Evolutionary conservation across 1,284 basidiomycete genomes (phyloP), one percentile per base, ranked within the genome.

Genomic region (Marasmius fiardii): DNA sequence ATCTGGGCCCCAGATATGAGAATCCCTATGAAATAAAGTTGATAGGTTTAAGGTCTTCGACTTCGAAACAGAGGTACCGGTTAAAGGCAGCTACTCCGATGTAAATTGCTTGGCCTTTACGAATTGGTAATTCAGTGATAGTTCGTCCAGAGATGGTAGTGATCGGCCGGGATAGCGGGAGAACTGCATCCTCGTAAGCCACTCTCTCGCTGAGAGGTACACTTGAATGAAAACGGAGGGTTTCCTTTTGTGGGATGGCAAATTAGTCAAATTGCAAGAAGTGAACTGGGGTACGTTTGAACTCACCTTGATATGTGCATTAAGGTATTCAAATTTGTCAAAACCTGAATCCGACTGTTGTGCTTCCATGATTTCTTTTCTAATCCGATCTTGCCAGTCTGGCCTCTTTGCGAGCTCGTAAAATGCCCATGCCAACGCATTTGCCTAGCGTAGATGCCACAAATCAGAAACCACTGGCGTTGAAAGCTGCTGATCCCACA

Each of bases 151-250:
- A 37, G n/a, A 20, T 24, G n/a, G 47, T 51, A 16, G 8, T 52
- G 11, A 55, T 51, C 3, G 57, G 54, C 28, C 51, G 24, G 3
- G 57, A 58, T n/a, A 58, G 41, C 14, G 57, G 57, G 11, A 58
- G 45, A 33, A 55, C 54, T 4, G 57, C 48, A 24, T 58, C 57
- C 1, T 33, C 18, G 12, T 23, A 23, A 2, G 53, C 53, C 14
- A 55, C 43, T n/a, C 57, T 54, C n/a, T 58, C 57, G 14, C 48
- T 39, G 31, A 52, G 28, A 4, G 57, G 57, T 5, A 55, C 47
- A 4, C 54, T 49, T 2, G 57, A 49, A 37, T 58, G 51, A 11
- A 52, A 44, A 16, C 57, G 57, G 20, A 58, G 49, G 11, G 49
- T 55, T 56, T 58, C 57, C 57, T 58, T 16, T 44, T 12, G n/a